A percentile compares a stretch with the other conserved stretches of the same genome.
Evolutionary conservation across 176 grass and related monocot genomes (phyloP).

Genomic region (Saccharum spontaneum): DNA sequence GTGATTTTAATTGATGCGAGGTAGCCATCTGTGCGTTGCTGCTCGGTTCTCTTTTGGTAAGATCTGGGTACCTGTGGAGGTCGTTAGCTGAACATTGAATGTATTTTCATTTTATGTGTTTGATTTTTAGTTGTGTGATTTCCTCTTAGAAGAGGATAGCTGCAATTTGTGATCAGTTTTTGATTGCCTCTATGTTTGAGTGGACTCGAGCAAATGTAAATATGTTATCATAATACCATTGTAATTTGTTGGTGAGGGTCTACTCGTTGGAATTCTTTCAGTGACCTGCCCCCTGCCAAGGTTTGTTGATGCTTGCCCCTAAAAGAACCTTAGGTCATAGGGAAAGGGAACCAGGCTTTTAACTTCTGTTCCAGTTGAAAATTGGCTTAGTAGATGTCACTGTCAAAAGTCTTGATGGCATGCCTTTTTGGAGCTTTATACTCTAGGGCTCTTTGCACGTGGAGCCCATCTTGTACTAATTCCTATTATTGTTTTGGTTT

Average conservation of each 20-base stretch:
- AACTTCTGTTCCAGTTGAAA: slow-evolving; percentile 1
- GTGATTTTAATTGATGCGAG: not conserved
- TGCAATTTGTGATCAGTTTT: not conserved
- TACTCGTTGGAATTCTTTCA: not conserved
- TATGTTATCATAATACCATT: not conserved
- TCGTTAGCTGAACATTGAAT: not conserved
- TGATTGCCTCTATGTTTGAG: not conserved
- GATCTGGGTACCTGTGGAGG: not conserved
- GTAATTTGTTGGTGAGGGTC: not conserved
- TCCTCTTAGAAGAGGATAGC: not conserved
- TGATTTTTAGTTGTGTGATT: not conserved
- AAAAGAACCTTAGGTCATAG: not conserved
- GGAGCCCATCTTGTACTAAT: not conserved
- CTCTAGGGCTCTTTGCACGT: not conserved
- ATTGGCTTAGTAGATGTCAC: slow-evolving; percentile 14
- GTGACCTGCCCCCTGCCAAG: not conserved
- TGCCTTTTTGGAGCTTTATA: not conserved
- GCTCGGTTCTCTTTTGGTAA: not conserved
- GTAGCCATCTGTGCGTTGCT: not conserved
- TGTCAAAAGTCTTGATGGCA: slow-evolving; percentile 18
- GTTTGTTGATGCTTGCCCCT: not conserved
- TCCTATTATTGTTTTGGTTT: slow-evolving; percentile 24
- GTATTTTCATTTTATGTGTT: not conserved
- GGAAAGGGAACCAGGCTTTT: not conserved
- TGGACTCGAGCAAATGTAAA: not conserved